These are phyloP conservation scores for Colletotrichum sp. DNA, from an alignment of 2,329 filamentous ascomycete species.

Conservation along the genomic window DNA sequence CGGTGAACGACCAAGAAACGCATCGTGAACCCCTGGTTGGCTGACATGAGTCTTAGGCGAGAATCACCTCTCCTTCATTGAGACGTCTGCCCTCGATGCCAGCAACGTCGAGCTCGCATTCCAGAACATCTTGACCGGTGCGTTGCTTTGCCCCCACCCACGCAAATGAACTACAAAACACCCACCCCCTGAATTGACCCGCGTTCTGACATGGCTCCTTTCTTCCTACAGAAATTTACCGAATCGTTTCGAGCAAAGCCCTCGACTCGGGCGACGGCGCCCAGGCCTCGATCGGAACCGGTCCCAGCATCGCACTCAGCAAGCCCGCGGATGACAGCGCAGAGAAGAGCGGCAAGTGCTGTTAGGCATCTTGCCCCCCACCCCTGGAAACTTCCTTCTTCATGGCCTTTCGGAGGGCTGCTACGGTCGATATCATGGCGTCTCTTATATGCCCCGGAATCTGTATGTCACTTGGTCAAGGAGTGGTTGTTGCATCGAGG, in stretches of 20 bases:
- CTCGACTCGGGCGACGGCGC: conserved; percentile 87
- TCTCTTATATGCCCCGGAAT: conserved; percentile 34
- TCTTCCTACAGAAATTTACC: conserved; percentile 84
- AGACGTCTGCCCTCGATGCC: conserved; percentile 97
- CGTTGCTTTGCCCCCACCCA: conserved; percentile 30
- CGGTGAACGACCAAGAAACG: conserved; percentile 16
- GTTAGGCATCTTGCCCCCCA: conserved; percentile 53
- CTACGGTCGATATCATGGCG: conserved; percentile 31
- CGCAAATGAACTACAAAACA: conserved; percentile 3
- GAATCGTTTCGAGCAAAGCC: conserved; percentile 97
- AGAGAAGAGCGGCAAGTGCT: conserved; percentile 82
- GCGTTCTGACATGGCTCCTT: not conserved
- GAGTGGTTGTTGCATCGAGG: conserved; percentile 22
- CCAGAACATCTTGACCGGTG: conserved; percentile 99
- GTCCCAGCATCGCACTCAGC: conserved; percentile 85
- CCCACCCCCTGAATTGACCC: not conserved
- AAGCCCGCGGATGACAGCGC: conserved; percentile 79
- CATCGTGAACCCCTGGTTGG: not conserved
- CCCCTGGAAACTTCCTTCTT: conserved; percentile 10
- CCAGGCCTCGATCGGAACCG: conserved; percentile 79
- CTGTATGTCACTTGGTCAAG: conserved; percentile 25
- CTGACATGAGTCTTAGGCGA: conserved; percentile 66
- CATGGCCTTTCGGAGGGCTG: conserved; percentile 18
- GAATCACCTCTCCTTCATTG: conserved; percentile 98
- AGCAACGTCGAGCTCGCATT: conserved; percentile 99